Evolutionary conservation across 495 filamentous ascomycete species (phyloP), one percentile per base, ranked within the genome.

Genomic region (Tetracladium setigerum): DNA sequence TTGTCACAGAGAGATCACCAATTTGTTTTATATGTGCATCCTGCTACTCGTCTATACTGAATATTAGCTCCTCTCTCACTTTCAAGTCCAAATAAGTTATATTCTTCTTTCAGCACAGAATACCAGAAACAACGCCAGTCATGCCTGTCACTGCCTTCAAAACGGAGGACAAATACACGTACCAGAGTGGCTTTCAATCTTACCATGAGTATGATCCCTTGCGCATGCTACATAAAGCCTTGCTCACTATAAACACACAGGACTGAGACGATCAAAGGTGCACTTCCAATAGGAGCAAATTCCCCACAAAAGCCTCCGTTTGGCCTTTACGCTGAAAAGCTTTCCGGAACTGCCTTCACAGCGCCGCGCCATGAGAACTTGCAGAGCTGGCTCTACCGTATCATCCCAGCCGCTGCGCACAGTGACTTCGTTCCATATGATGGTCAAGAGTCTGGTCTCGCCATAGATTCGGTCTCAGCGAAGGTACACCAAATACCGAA

Each of bases 331-430:
- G 67, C 81, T 10, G 84, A 88, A 58, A 82, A 84, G 64, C 72
- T 88, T 14, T 84, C 83, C 7, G 83, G 81, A 8, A 82, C 84
- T 2, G 77, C 84, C 9, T 87, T 88, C 57, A 85, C 81, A 33
- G 81, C 83, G 11, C 84, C 84, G 0, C 67, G 84, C 11, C 67
- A 73, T 55, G 74, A 79, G 54, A 88, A 85, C 62, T 71, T 75
- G 52, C 82, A 86, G 52, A 77, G 82, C 30, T 89, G 82, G 83
- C 74, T 87, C 14, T 86, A 87, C 54, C 73, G 84, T 0, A 78
- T 83, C 35, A 58, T 82, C n/a, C 82, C 84, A 24, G 70, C 80
- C 1, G 79, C 79, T 1, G 71, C 79, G 2, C 83, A 86, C 53
- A 66, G 67, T 46, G 69, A 76, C 36, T 86, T 86, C 61, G 56